A percentile compares a stretch with the other conserved stretches of the same genome.
Conservation (phyloP, 2,329 filamentous ascomycete species). For the Parascedosporium putredinis region DNA sequence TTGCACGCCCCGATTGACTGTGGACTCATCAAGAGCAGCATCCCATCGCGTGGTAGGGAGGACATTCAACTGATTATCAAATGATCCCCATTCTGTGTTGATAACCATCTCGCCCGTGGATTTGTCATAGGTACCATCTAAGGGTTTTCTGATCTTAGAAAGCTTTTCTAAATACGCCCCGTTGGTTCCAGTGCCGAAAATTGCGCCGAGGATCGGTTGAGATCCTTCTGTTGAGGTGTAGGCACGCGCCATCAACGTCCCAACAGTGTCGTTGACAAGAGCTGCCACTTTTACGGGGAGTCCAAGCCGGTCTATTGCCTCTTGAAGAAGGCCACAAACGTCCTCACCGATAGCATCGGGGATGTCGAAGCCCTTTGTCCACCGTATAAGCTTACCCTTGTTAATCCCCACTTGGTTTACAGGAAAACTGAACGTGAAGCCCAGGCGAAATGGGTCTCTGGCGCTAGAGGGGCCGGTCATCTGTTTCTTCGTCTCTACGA, state of each 20-base stretch:
- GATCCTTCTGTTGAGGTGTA: slow-evolving; percentile 87
- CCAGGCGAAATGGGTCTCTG: slow-evolving; percentile 58
- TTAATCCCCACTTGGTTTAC: slow-evolving; percentile 92
- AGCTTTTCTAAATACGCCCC: slow-evolving; percentile 95
- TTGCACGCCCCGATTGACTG: slow-evolving; percentile 85
- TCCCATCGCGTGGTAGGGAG: slow-evolving; percentile 83
- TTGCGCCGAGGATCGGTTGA: slow-evolving; percentile 81
- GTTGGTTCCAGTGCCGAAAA: slow-evolving; percentile 96
- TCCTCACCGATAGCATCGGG: slow-evolving; percentile 90
- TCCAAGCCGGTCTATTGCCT: slow-evolving; percentile 74
- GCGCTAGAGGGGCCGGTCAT: slow-evolving; percentile 58
- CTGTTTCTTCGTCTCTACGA: slow-evolving; percentile 46
- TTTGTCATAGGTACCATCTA: slow-evolving; percentile 61
- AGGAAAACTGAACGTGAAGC: slow-evolving; percentile 98
- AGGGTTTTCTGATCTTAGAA: slow-evolving; percentile 68
- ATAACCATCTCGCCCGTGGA: slow-evolving; percentile 91
- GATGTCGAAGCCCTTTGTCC: slow-evolving; percentile 99
- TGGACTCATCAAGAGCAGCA: slow-evolving; percentile 62
- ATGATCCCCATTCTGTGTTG: slow-evolving; percentile 97
- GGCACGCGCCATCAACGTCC: slow-evolving; percentile 92
- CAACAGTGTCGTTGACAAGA: slow-evolving; percentile 94
- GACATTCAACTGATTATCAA: slow-evolving; percentile 86
- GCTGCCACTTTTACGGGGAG: slow-evolving; percentile 92
- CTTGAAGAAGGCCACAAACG: slow-evolving; percentile 81
- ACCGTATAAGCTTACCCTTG: slow-evolving; percentile 85